A percentile compares a stretch with the other conserved stretches of the same genome.
These are phyloP conservation scores for Colletotrichum simmondsii DNA, from an alignment of 2,329 filamentous ascomycete genomes.

Conservation along the genomic window DNA sequence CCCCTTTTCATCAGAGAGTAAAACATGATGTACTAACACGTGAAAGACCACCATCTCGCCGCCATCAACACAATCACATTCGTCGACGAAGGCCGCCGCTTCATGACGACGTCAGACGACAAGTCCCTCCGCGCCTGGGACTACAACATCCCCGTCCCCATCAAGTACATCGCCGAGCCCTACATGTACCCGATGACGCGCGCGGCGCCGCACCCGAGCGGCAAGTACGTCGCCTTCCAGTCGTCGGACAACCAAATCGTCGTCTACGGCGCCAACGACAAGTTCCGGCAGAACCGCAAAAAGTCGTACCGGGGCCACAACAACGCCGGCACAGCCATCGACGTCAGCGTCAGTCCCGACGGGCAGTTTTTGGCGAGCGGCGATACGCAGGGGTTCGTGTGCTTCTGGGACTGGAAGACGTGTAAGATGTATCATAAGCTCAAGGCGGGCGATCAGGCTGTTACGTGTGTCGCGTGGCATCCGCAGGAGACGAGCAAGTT, in stretches of 20 bases:
- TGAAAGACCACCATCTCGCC: slow-evolving; percentile 87
- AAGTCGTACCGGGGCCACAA: slow-evolving; percentile 97
- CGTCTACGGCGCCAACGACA: slow-evolving; percentile 93
- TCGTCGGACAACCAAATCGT: slow-evolving; percentile 96
- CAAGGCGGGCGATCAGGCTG: slow-evolving; percentile 81
- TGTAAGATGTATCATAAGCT: slow-evolving; percentile 99
- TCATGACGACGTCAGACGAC: slow-evolving; percentile 98
- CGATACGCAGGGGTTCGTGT: slow-evolving; percentile 88
- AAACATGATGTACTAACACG: not conserved
- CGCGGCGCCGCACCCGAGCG: slow-evolving; percentile 83
- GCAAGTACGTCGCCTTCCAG: slow-evolving; percentile 93
- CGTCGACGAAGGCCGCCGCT: slow-evolving; percentile 91
- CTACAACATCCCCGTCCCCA: slow-evolving; percentile 97
- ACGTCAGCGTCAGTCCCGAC: slow-evolving; percentile 88
- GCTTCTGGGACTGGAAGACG: slow-evolving; percentile 99
- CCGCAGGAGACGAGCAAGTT: slow-evolving; percentile 98
- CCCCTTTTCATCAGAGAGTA: not conserved
- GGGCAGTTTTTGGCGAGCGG: slow-evolving; percentile 91
- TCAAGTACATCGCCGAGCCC: slow-evolving; percentile 97
- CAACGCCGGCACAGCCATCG: slow-evolving; percentile 92
- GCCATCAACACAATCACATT: slow-evolving; percentile 98
- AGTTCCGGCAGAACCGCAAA: slow-evolving; percentile 97
- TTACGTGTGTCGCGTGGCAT: slow-evolving; percentile 94
- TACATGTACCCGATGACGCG: slow-evolving; percentile 98
- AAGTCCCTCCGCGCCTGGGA: slow-evolving; percentile 97